Conservation (phyloP, 129 eudicot genomes). For the Lonicera japonica region DNA sequence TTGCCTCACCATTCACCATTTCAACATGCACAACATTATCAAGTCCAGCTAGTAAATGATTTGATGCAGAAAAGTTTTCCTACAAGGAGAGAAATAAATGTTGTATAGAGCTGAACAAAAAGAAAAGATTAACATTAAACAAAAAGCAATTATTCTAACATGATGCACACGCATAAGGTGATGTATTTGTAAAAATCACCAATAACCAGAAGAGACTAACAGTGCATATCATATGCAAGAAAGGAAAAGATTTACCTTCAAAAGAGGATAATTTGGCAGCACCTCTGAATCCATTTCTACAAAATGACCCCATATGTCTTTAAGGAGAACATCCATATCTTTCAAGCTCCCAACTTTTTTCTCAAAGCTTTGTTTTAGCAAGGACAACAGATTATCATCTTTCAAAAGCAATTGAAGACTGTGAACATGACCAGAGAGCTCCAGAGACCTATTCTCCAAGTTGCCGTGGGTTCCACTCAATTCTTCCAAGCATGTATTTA, state of each 20-base stretch:
- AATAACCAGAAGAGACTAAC: no score
- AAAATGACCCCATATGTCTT: constrained; percentile 37
- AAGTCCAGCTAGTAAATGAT: constrained; percentile 25
- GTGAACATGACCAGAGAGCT: constrained; percentile 46
- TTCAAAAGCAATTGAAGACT: constrained; percentile 40
- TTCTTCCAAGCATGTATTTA: constrained; percentile 65
- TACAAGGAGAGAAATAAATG: constrained; percentile 25
- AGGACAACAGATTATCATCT: constrained; percentile 56
- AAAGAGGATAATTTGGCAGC: constrained; percentile 25
- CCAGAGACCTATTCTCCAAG: constrained; percentile 33
- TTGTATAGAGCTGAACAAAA: constrained; percentile 3
- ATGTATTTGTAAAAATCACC: no score
- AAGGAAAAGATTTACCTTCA: constrained; percentile 61
- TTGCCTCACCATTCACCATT: constrained; percentile 26
- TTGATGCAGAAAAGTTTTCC: constrained; percentile 44
- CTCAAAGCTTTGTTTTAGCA: constrained; percentile 39
- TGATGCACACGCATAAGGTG: no score
- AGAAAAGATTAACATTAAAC: not conserved
- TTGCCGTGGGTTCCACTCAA: constrained; percentile 46
- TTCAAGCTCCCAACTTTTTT: constrained; percentile 51
- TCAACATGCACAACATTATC: constrained; percentile 28
- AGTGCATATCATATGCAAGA: no score
- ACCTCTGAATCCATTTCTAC: constrained; percentile 37
- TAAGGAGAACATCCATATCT: constrained; percentile 48
- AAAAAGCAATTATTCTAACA: not conserved